Conservation (phyloP, 2,329 filamentous ascomycete genomes). For the Myriangium duriaei region DNA sequence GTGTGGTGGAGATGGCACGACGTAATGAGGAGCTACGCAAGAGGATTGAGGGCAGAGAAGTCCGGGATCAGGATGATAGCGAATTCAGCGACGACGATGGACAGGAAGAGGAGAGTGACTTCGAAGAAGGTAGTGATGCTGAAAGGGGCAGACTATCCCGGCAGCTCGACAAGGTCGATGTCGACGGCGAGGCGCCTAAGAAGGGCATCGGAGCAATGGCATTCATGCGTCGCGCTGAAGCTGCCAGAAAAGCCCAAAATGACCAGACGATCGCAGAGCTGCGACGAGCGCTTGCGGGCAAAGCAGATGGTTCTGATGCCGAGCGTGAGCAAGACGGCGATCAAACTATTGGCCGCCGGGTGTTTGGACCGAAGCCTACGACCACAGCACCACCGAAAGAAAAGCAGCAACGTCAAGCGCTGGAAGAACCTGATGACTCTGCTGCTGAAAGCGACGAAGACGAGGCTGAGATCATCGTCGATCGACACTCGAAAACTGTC, state of each 20-base stretch:
- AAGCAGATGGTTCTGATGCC: constrained; percentile 43
- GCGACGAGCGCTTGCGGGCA: constrained; percentile 53
- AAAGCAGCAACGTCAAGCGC: constrained; percentile 35
- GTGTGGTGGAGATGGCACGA: constrained; percentile 67
- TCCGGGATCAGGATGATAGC: constrained; percentile 33
- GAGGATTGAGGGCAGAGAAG: constrained; percentile 61
- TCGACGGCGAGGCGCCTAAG: constrained; percentile 28
- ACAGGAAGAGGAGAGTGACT: constrained; percentile 51
- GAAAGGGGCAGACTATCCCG: constrained; percentile 14
- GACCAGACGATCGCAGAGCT: constrained; percentile 53
- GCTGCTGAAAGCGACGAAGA: constrained; percentile 21
- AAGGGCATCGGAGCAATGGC: constrained; percentile 66
- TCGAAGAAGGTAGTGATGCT: constrained; percentile 28
- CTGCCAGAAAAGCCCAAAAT: constrained; percentile 62
- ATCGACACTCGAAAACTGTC: constrained; percentile 15
- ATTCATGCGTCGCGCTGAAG: constrained; percentile 89
- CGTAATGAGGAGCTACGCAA: constrained; percentile 70
- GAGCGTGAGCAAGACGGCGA: constrained; percentile 36
- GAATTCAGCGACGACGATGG: constrained; percentile 42
- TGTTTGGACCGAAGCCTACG: constrained; percentile 46
- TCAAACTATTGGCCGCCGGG: constrained; percentile 54
- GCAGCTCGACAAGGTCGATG: constrained; percentile 32
- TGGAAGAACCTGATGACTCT: constrained; percentile 47
- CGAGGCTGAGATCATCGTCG: constrained; percentile 25
- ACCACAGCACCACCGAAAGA: constrained; percentile 19